These are phyloP conservation scores for Coniosporium tulheliwenetii DNA, from an alignment of 2,329 filamentous ascomycete genomes.

Conservation along the genomic window DNA sequence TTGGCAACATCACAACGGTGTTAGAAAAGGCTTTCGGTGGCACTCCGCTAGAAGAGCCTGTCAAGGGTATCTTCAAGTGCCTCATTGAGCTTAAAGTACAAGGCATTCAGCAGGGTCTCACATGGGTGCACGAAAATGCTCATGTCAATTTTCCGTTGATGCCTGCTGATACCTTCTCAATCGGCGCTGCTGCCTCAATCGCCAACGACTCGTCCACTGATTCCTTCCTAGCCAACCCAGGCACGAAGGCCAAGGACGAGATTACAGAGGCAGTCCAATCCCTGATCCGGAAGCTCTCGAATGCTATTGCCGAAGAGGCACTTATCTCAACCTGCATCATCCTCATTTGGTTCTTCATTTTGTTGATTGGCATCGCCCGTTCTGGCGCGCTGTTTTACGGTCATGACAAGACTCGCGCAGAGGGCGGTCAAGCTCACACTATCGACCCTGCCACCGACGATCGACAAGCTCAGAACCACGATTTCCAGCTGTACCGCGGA, in stretches of 20 bases:
- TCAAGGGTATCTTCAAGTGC: conserved; percentile 69
- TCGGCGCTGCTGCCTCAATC: conserved; percentile 49
- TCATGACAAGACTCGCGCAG: conserved; percentile 43
- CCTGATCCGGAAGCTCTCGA: conserved; percentile 51
- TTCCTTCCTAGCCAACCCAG: conserved; percentile 64
- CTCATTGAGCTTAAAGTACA: conserved; percentile 79
- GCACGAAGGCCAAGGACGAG: conserved; percentile 59
- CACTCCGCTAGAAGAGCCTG: conserved; percentile 63
- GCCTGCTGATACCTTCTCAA: conserved; percentile 65
- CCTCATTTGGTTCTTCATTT: conserved; percentile 61
- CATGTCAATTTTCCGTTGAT: conserved; percentile 68
- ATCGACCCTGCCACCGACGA: conserved; percentile 10
- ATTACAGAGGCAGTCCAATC: conserved; percentile 61
- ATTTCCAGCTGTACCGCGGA: conserved; percentile 5
- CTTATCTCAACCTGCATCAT: conserved; percentile 65
- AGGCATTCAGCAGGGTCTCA: conserved; percentile 73
- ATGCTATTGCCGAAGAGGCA: conserved; percentile 57
- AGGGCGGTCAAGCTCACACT: conserved; percentile 34
- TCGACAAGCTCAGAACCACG: conserved; percentile 1
- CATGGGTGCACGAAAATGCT: conserved; percentile 81
- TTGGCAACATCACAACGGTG: conserved; percentile 57
- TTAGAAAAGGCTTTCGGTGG: conserved; percentile 68
- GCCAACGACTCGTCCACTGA: conserved; percentile 37
- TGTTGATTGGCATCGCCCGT: conserved; percentile 57
- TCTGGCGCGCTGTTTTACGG: conserved; percentile 45